Percentiles rank a stretch among this genome's conserved stretches.
Conservation (phyloP, 1,284 basidiomycete genomes). For the Anthracocystis walkeri region DNA sequence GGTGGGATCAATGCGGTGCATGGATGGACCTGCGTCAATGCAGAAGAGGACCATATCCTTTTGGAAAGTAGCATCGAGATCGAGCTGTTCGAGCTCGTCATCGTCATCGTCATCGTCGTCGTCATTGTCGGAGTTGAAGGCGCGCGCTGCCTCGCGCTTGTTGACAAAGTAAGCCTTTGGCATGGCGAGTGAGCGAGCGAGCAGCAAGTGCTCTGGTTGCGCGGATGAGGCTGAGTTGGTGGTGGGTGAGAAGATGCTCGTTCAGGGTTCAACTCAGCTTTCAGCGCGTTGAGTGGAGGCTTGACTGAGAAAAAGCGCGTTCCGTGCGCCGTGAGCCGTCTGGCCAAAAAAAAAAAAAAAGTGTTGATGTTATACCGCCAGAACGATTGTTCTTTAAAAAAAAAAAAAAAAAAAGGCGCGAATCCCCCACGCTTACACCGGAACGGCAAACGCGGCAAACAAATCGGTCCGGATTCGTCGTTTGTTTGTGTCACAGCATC, state of each 20-base stretch:
- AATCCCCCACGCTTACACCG: no score
- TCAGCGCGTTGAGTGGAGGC: conserved; percentile 10
- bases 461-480: no score
- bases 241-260: not conserved
- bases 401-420: no score
- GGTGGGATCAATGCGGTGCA: conserved; percentile 74
- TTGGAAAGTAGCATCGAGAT: conserved; percentile 46
- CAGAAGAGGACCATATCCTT: conserved; percentile 77
- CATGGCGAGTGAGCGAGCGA: conserved; percentile 15
- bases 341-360: no score
- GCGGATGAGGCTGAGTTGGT: not conserved
- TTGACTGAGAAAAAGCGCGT: conserved; percentile 6
- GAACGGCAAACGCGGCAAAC: no score
- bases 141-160: conserved; percentile 46
- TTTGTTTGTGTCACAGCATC: no score
- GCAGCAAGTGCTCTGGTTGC: not conserved
- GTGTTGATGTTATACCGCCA: no score
- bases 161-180: conserved; percentile 54
- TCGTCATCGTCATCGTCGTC: conserved; percentile 37
- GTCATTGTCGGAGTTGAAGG: conserved; percentile 35
- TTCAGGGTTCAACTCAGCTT: not conserved
- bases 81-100: conserved; percentile 48
- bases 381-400: no score
- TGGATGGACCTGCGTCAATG: conserved; percentile 90
- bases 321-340: not conserved